A percentile compares a stretch with the other conserved stretches of the same genome.
Conservation (phyloP, 2,329 filamentous ascomycete species). For the Eutypa lata region DNA sequence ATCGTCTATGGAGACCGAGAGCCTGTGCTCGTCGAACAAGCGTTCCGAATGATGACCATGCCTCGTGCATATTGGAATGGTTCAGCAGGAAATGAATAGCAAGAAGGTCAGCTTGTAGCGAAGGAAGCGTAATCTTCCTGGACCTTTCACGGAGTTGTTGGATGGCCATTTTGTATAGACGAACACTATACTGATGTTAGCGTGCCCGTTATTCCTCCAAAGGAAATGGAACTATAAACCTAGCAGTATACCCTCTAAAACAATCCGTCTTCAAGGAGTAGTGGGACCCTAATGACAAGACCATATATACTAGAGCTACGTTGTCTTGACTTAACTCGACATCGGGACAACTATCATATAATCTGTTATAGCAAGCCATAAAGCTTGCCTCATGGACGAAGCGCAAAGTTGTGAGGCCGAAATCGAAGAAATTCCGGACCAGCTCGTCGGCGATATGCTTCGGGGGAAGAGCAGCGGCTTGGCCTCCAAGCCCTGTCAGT, state of each 20-base stretch:
- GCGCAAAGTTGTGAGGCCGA: slow-evolving; percentile 1
- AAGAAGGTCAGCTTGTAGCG: background rate
- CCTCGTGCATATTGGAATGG: background rate
- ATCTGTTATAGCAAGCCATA: background rate
- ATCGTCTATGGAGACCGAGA: background rate
- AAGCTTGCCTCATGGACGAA: background rate
- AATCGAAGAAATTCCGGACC: background rate
- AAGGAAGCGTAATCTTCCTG: background rate
- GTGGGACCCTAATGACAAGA: background rate
- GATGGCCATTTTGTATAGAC: background rate
- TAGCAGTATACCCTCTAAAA: background rate
- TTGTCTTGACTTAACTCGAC: background rate
- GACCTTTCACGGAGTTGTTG: background rate
- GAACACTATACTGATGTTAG: background rate
- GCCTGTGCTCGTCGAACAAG: background rate
- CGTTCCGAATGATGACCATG: background rate
- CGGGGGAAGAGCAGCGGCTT: background rate
- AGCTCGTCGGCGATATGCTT: background rate
- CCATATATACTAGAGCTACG: background rate
- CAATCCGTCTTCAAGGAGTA: background rate
- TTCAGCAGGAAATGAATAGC: background rate
- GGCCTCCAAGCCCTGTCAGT: background rate
- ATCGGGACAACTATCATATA: background rate
- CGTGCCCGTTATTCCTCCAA: background rate
- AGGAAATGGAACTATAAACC: background rate